Conservation (phyloP, 2,329 filamentous ascomycete species). For the Aspergillus sp. region DNA sequence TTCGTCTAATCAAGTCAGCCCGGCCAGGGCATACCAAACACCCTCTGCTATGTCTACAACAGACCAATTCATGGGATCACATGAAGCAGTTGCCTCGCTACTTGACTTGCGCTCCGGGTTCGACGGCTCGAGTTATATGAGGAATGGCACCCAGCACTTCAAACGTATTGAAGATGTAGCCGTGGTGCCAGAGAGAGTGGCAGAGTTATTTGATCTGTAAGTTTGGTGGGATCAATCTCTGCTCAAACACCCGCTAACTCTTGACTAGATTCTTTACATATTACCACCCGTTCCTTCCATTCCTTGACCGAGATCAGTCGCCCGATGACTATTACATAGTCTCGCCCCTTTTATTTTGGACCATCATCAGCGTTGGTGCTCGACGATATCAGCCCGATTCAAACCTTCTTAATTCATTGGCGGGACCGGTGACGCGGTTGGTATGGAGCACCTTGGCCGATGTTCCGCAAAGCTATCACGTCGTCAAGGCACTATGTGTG, state of each 20-base stretch:
- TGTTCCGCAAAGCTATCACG: slow-evolving; percentile 63
- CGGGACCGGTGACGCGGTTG: slow-evolving; percentile 56
- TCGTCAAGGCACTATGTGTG: slow-evolving; percentile 63
- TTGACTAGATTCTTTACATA: slow-evolving; percentile 59
- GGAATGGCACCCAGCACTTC: slow-evolving; percentile 50
- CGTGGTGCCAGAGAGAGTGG: slow-evolving; percentile 42
- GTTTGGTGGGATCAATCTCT: slow-evolving; percentile 9
- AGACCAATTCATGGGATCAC: slow-evolving; percentile 47
- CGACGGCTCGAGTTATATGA: slow-evolving; percentile 43
- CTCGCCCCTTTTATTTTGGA: slow-evolving; percentile 68
- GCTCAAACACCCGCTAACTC: slow-evolving; percentile 20
- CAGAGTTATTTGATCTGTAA: slow-evolving; percentile 48
- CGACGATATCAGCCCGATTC: slow-evolving; percentile 58
- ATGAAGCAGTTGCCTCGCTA: slow-evolving; percentile 52
- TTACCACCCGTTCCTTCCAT: slow-evolving; percentile 65
- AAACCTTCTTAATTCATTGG: slow-evolving; percentile 52
- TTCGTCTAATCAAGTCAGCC: slow-evolving; percentile 35
- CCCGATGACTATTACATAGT: slow-evolving; percentile 59
- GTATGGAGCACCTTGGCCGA: slow-evolving; percentile 63
- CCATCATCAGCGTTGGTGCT: slow-evolving; percentile 62
- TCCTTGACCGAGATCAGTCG: slow-evolving; percentile 56
- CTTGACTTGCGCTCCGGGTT: slow-evolving; percentile 50
- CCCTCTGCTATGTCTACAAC: slow-evolving; percentile 38
- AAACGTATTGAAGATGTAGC: slow-evolving; percentile 55
- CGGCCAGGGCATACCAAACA: slow-evolving; percentile 33